Evolutionary conservation across 371 early-diverging fungal genomes (phyloP).

Genomic region (Lichtheimia hyalospora): DNA sequence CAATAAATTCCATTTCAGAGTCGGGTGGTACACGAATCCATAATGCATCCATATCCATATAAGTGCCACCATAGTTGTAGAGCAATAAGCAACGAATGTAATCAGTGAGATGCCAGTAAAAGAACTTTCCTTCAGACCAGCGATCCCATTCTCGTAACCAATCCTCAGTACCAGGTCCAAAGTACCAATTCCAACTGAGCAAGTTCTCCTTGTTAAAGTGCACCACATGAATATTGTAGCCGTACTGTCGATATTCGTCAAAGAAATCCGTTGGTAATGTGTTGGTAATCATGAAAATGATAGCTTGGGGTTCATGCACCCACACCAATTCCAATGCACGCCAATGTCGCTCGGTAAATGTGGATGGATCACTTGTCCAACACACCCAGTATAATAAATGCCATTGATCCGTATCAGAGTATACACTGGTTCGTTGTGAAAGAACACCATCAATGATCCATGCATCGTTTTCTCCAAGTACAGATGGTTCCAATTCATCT

Average conservation of each 20-base stretch:
- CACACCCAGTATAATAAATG: slow-evolving; percentile 65
- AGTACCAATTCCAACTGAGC: slow-evolving; percentile 60
- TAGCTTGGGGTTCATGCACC: slow-evolving; percentile 65
- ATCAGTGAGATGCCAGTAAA: slow-evolving; percentile 63
- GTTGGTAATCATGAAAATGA: slow-evolving; percentile 62
- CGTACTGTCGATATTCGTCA: slow-evolving; percentile 50
- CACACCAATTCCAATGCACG: slow-evolving; percentile 64
- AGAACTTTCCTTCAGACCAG: slow-evolving; percentile 56
- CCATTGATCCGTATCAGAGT: slow-evolving; percentile 61
- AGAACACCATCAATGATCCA: slow-evolving; percentile 63
- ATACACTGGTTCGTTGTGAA: slow-evolving; percentile 54
- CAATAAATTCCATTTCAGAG: slow-evolving; percentile 59
- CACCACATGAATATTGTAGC: slow-evolving; percentile 63
- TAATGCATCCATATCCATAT: slow-evolving; percentile 73
- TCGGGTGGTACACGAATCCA: slow-evolving; percentile 65
- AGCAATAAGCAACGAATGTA: slow-evolving; percentile 56
- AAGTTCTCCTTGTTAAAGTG: slow-evolving; percentile 58
- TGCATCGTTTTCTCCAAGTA: slow-evolving; percentile 46
- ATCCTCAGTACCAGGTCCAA: slow-evolving; percentile 61
- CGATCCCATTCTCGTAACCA: slow-evolving; percentile 62
- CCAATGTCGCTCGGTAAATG: slow-evolving; percentile 65
- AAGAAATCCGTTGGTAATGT: slow-evolving; percentile 58
- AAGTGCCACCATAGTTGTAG: slow-evolving; percentile 70
- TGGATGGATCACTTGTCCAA: slow-evolving; percentile 63
- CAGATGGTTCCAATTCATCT: slow-evolving; percentile 35